Evolutionary conservation across 2,329 filamentous ascomycete genomes (phyloP).

Genomic region (Fusarium liriodendri): DNA sequence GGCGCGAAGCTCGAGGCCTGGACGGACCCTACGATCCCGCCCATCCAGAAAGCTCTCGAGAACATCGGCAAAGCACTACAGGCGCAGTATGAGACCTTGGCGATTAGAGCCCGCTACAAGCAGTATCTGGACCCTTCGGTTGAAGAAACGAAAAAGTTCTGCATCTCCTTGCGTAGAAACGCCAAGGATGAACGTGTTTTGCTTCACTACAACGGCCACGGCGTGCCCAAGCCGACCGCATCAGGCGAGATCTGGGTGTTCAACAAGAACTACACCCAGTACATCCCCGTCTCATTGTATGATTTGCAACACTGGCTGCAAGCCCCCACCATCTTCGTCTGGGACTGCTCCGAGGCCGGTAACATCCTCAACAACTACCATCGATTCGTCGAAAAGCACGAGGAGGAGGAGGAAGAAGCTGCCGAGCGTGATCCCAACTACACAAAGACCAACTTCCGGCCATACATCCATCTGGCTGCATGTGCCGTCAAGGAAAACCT

Average conservation of each 20-base stretch:
- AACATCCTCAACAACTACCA: slow-evolving; percentile 97
- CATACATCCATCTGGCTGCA: slow-evolving; percentile 89
- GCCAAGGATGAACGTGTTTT: slow-evolving; percentile 96
- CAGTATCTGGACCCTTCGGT: slow-evolving; percentile 96
- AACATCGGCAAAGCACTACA: slow-evolving; percentile 97
- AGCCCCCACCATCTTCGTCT: slow-evolving; percentile 95
- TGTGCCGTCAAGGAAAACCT: slow-evolving; percentile 92
- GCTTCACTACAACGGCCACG: slow-evolving; percentile 99
- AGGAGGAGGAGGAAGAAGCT: slow-evolving; percentile 85
- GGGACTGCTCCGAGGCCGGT: slow-evolving; percentile 96
- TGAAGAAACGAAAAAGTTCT: slow-evolving; percentile 97
- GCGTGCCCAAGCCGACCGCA: slow-evolving; percentile 92
- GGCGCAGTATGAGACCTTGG: slow-evolving; percentile 94
- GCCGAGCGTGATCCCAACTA: slow-evolving; percentile 84
- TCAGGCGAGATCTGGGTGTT: slow-evolving; percentile 99
- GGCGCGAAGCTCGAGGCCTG: slow-evolving; percentile 96
- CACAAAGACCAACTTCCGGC: slow-evolving; percentile 76
- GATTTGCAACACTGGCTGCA: slow-evolving; percentile 96
- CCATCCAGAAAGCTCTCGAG: slow-evolving; percentile 86
- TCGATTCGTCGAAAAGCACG: slow-evolving; percentile 93
- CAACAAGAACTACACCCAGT: slow-evolving; percentile 98
- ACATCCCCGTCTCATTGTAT: slow-evolving; percentile 95
- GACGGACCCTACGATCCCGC: slow-evolving; percentile 88
- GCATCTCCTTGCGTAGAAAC: slow-evolving; percentile 87
- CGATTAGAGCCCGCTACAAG: slow-evolving; percentile 96